A percentile compares a stretch with the other conserved stretches of the same genome.
Conservation (phyloP, 106 monocot species). For the Dendrobium catenatum region DNA sequence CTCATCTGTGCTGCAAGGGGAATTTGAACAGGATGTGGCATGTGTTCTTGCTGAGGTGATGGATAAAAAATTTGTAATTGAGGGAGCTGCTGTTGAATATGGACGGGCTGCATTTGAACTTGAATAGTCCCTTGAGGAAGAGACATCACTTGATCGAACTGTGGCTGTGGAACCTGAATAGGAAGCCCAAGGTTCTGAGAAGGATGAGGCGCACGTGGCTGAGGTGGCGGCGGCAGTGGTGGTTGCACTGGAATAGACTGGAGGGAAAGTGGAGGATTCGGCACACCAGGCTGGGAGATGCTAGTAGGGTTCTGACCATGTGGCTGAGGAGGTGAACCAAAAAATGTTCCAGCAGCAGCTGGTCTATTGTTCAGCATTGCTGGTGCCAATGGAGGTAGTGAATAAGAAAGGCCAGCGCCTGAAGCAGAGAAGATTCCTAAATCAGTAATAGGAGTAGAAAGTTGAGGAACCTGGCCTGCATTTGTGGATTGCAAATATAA, state of each 20-base stretch:
- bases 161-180: constrained; percentile 42
- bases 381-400: constrained; percentile 46
- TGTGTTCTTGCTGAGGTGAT: constrained; percentile 45
- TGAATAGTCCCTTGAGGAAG: constrained; percentile 43
- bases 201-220: constrained; percentile 51
- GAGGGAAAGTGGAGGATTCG: constrained; percentile 23
- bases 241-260: constrained; percentile 38
- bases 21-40: constrained; percentile 18
- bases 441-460: constrained; percentile 34
- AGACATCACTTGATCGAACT: constrained; percentile 42
- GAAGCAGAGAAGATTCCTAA: constrained; percentile 39
- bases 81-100: constrained; percentile 59
- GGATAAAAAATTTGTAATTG: constrained; percentile 72
- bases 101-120: constrained; percentile 52
- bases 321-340: constrained; percentile 41
- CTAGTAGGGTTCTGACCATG: constrained; percentile 26
- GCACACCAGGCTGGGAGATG: constrained; percentile 18
- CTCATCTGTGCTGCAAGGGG: constrained; percentile 26
- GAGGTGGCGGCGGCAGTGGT: constrained; percentile 86
- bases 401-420: constrained; percentile 22
- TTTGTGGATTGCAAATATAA: constrained; percentile 21
- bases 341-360: constrained; percentile 25
- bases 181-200: constrained; percentile 32
- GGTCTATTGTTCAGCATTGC: constrained; percentile 32
- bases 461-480: constrained; percentile 22